A percentile compares a stretch with the other conserved stretches of the same genome.
Conservation (phyloP, 495 filamentous ascomycete species). For the Neurospora sp. region DNA sequence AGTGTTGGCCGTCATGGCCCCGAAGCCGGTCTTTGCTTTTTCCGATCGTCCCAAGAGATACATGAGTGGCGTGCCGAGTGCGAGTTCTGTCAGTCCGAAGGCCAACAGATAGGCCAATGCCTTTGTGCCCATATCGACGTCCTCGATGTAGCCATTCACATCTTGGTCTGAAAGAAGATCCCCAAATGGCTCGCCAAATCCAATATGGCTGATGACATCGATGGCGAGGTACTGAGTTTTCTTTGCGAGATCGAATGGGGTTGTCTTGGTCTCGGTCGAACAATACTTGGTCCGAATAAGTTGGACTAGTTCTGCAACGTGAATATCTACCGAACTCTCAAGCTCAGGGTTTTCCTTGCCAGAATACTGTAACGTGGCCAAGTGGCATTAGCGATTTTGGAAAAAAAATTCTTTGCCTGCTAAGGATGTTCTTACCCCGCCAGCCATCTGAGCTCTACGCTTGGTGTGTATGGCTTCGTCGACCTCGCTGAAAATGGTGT, state of each 20-base stretch:
- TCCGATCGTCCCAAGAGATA: conserved; percentile 9
- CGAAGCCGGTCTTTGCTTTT: conserved; percentile 16
- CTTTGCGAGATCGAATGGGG: conserved; percentile 35
- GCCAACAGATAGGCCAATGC: conserved; percentile 1
- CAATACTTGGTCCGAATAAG: conserved; percentile 36
- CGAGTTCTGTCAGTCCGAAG: conserved; percentile 6
- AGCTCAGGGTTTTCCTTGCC: conserved; percentile 32
- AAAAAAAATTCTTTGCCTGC: background rate
- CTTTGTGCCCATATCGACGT: conserved; percentile 10
- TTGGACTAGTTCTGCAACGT: conserved; percentile 27
- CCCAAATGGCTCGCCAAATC: conserved; percentile 28
- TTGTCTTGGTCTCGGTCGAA: conserved; percentile 21
- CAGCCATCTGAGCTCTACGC: conserved; percentile 24
- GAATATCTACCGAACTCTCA: conserved; percentile 33
- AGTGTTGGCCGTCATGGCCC: conserved; percentile 16
- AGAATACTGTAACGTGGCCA: conserved; percentile 23
- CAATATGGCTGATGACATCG: conserved; percentile 30
- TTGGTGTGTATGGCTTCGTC: conserved; percentile 22
- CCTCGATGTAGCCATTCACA: conserved; percentile 17
- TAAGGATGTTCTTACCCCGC: conserved; percentile 23
- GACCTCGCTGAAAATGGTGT: conserved; percentile 27
- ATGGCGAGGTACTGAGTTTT: conserved; percentile 31
- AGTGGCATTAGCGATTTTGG: background rate
- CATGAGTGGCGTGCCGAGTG: conserved; percentile 7
- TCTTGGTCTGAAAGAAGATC: conserved; percentile 25